A percentile compares a stretch with the other conserved stretches of the same genome.
These are phyloP conservation scores for Fusarium succisae DNA, from an alignment of 2,329 filamentous ascomycete species.

Conservation along the genomic window DNA sequence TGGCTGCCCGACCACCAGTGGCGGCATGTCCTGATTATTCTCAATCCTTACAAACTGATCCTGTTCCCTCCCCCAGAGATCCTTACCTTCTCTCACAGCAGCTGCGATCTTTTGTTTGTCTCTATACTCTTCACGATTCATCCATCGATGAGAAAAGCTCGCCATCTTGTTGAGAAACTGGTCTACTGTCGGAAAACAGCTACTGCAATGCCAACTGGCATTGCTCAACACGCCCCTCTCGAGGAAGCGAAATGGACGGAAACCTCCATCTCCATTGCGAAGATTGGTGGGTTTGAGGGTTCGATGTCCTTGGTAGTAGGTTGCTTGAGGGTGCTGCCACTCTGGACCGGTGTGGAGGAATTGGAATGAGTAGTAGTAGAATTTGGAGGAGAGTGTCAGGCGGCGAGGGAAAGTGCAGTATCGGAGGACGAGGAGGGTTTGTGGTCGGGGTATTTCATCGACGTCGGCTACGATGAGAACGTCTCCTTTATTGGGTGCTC, in stretches of 20 bases:
- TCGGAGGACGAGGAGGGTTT: conserved; percentile 58
- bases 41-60: conserved; percentile 60
- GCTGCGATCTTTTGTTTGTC: conserved; percentile 60
- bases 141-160: conserved; percentile 63
- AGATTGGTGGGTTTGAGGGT: conserved; percentile 66
- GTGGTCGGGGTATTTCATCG: conserved; percentile 66
- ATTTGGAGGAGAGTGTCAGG: conserved; percentile 59
- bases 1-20: conserved; percentile 52
- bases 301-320: conserved; percentile 53
- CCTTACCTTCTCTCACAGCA: conserved; percentile 60
- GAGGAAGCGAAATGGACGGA: conserved; percentile 49
- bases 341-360: conserved; percentile 51
- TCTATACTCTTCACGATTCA: conserved; percentile 60
- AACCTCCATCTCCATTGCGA: conserved; percentile 56
- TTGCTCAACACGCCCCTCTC: conserved; percentile 58
- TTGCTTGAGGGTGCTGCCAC: conserved; percentile 70
- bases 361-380: conserved; percentile 68
- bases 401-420: conserved; percentile 62
- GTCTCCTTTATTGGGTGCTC: conserved; percentile 58
- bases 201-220: conserved; percentile 70
- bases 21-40: conserved; percentile 62
- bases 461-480: conserved; percentile 68
- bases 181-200: conserved; percentile 65
- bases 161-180: conserved; percentile 65
- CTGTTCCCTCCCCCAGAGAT: conserved; percentile 62